Conservation (phyloP, 2,329 filamentous ascomycete genomes). For the Cladophialophora chaetospira region DNA sequence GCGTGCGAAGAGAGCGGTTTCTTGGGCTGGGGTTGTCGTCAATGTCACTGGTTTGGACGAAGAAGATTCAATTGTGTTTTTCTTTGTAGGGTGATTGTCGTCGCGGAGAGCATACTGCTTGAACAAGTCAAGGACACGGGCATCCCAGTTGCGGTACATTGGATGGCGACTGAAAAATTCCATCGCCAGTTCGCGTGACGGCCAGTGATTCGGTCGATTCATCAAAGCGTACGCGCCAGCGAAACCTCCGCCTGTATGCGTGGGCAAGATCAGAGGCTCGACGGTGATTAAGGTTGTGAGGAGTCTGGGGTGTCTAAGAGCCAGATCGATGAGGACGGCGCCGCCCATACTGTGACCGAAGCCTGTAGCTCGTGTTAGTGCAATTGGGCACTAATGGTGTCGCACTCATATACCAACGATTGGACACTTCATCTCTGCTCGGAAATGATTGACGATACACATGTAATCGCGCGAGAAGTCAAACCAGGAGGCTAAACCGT, state of each 20-base stretch:
- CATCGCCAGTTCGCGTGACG: not conserved
- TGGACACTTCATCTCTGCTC: not conserved
- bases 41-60: not conserved
- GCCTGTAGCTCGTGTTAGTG: too few species aligned
- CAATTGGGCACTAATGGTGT: too few species aligned
- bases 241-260: not conserved
- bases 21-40: not conserved
- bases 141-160: not conserved
- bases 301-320: not conserved
- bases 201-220: not conserved
- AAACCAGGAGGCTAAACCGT: not conserved
- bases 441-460: not conserved
- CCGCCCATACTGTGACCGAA: not conserved
- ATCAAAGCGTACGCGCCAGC: not conserved
- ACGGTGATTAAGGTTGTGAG: not conserved
- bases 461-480: not conserved
- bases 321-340: not conserved
- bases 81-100: not conserved
- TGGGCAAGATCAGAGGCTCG: not conserved
- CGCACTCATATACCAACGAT: too few species aligned
- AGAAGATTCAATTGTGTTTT: not conserved
- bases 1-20: not conserved
- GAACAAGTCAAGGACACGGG: not conserved
- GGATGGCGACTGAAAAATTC: not conserved
- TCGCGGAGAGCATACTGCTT: not conserved